Percentiles rank a stretch among this genome's conserved stretches.
Evolutionary conservation across 176 grass and related monocot species (phyloP).

Genomic region (Secale cereale): DNA sequence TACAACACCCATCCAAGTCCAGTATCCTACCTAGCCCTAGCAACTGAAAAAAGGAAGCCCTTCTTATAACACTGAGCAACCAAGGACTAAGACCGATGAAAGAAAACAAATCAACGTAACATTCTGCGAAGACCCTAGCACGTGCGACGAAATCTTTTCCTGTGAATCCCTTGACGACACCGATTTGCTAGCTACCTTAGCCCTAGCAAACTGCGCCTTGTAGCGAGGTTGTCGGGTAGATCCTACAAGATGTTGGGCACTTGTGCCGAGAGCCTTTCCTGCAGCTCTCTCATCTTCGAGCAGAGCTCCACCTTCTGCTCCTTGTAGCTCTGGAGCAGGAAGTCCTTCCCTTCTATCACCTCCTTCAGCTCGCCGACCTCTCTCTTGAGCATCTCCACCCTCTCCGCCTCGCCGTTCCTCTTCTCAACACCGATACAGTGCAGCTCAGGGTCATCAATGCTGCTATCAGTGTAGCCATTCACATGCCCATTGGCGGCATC

Average conservation of each 20-base stretch:
- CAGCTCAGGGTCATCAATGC: conserved; percentile 41
- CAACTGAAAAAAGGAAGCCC: neutral
- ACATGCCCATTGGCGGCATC: conserved; percentile 41
- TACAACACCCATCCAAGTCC: conserved; percentile 27
- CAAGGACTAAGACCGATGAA: neutral
- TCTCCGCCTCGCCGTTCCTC: conserved; percentile 44
- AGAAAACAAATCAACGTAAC: neutral
- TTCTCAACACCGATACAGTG: conserved; percentile 43
- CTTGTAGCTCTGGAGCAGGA: conserved; percentile 89
- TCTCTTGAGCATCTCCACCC: conserved; percentile 58
- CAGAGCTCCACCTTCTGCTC: conserved; percentile 84
- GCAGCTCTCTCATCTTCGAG: conserved; percentile 75
- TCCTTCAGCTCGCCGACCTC: conserved; percentile 71
- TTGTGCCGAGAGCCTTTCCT: conserved; percentile 62
- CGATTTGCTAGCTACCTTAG: no score
- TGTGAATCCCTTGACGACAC: conserved; percentile 30
- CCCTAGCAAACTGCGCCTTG: conserved; percentile 15
- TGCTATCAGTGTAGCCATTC: conserved; percentile 58
- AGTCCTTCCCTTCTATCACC: conserved; percentile 81
- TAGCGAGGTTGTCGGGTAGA: conserved; percentile 4
- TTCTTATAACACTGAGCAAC: neutral
- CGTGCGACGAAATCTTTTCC: conserved; percentile 37
- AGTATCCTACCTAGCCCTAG: conserved; percentile 22
- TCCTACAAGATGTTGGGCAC: conserved; percentile 74
- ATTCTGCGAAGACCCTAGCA: conserved; percentile 35